These are phyloP conservation scores for Xylaria venustula DNA, from an alignment of 495 filamentous ascomycete species.

Conservation along the genomic window DNA sequence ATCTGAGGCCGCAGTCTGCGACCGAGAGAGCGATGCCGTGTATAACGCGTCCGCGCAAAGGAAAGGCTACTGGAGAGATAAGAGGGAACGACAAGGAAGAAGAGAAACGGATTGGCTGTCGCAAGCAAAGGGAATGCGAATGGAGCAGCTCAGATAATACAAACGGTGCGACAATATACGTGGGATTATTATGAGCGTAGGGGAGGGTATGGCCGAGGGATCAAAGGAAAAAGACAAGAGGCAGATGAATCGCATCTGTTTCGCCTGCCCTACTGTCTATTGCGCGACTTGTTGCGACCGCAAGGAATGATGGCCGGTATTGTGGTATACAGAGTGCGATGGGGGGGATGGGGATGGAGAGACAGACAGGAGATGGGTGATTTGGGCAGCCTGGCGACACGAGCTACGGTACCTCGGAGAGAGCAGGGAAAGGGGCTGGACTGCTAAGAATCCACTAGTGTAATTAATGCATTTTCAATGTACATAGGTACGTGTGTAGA, in stretches of 20 bases:
- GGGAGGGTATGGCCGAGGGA: background rate
- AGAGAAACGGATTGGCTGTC: constrained; percentile 1
- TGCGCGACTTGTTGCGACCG: constrained; percentile 12
- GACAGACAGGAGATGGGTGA: background rate
- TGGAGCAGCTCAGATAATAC: constrained; percentile 6
- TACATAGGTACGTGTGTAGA: too few species aligned
- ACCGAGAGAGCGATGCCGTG: constrained; percentile 9
- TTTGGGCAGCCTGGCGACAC: background rate
- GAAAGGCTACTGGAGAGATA: background rate
- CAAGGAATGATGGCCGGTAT: background rate
- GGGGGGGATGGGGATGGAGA: background rate
- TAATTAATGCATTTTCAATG: too few species aligned
- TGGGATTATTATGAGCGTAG: constrained; percentile 3
- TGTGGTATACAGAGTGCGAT: background rate
- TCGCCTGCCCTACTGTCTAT: constrained; percentile 4
- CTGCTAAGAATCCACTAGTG: constrained; percentile 2
- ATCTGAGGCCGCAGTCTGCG: constrained; percentile 8
- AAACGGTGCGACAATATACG: constrained; percentile 7
- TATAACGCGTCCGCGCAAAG: constrained; percentile 4
- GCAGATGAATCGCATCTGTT: constrained; percentile 11
- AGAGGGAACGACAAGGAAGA: constrained; percentile 8
- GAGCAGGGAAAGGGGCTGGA: constrained; percentile 1
- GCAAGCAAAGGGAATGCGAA: constrained; percentile 15
- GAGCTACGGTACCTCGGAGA: constrained; percentile 1
- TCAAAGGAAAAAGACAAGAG: background rate